These are phyloP conservation scores for Fraxinus velutina DNA, from an alignment of 305 asterid species.

Conservation along the genomic window DNA sequence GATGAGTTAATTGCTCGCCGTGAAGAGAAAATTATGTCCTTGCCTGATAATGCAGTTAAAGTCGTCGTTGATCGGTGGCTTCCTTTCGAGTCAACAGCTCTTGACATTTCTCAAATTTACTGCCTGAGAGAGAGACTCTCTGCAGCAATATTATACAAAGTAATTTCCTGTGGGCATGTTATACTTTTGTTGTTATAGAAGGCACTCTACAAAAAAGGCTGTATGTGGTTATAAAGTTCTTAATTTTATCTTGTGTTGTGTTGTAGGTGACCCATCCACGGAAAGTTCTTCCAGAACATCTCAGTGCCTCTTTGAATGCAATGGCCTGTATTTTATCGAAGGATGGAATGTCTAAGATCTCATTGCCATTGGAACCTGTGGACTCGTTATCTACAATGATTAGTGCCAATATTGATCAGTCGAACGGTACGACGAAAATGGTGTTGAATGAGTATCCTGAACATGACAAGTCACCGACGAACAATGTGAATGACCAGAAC, in stretches of 20 bases:
- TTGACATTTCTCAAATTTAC: conserved; percentile 87
- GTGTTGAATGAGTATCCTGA: conserved; percentile 23
- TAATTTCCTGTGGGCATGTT: conserved; percentile 19
- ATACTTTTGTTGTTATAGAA: background rate
- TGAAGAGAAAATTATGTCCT: conserved; percentile 60
- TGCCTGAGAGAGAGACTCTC: conserved; percentile 83
- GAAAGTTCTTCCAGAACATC: conserved; percentile 60
- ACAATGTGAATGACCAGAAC: conserved; percentile 15
- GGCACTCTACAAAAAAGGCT: background rate
- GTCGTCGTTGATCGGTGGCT: conserved; percentile 83
- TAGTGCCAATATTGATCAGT: conserved; percentile 39
- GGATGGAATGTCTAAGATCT: conserved; percentile 65
- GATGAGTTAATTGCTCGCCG: conserved; percentile 26
- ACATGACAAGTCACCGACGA: conserved; percentile 28
- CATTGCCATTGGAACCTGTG: conserved; percentile 37
- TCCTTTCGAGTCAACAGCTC: conserved; percentile 67
- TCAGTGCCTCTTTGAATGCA: conserved; percentile 56
- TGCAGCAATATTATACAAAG: conserved; percentile 70
- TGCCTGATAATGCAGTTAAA: conserved; percentile 64
- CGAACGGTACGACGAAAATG: conserved; percentile 21
- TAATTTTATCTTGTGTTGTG: background rate
- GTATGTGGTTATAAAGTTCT: background rate
- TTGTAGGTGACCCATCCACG: conserved; percentile 59
- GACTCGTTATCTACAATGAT: conserved; percentile 45
- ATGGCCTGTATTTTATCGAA: conserved; percentile 54